Conservation (phyloP, 208 protist species). For the Tetramitus jugosus region DNA sequence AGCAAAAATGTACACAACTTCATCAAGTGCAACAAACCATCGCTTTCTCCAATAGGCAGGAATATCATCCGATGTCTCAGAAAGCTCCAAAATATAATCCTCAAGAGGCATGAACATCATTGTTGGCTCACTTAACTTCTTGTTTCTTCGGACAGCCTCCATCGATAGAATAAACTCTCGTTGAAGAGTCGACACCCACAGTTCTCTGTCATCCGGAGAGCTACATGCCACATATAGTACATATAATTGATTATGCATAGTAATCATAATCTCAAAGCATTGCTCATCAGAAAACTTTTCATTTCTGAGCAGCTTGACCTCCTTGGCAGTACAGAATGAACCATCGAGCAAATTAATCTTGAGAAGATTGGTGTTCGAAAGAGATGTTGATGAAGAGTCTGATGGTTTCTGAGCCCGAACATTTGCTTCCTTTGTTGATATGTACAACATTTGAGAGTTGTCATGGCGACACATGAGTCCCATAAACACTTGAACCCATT, state of each 20-base stretch:
- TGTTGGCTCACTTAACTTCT: too few species aligned
- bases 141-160: background rate
- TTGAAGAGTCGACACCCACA: background rate
- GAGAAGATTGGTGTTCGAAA: too few species aligned
- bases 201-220: background rate
- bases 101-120: too few species aligned
- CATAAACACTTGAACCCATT: too few species aligned
- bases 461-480: too few species aligned
- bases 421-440: too few species aligned
- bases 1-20: background rate
- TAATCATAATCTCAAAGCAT: background rate
- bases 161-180: background rate
- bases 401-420: too few species aligned
- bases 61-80: background rate
- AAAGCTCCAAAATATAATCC: background rate
- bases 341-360: too few species aligned
- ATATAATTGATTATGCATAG: background rate
- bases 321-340: too few species aligned
- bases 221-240: background rate
- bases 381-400: too few species aligned
- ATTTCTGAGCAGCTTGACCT: too few species aligned
- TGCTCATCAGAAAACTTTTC: background rate
- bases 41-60: background rate
- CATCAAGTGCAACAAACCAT: background rate
- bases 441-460: too few species aligned